These are phyloP conservation scores for Dioszegia crocea DNA, from an alignment of 768 basidiomycete genomes.

Conservation along the genomic window DNA sequence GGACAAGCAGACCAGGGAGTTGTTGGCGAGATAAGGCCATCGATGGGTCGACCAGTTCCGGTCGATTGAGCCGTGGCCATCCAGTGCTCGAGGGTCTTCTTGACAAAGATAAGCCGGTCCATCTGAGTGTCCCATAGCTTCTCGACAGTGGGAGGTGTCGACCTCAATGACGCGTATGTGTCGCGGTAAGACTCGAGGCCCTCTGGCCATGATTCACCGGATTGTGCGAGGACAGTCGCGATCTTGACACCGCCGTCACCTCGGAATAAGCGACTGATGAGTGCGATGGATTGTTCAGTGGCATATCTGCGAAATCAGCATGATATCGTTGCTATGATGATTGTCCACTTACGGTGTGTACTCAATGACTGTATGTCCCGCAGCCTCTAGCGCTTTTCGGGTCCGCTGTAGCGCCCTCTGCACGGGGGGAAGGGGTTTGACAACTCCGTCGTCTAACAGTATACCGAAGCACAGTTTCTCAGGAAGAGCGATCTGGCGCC, in stretches of 20 bases:
- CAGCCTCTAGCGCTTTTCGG: conserved; percentile 25
- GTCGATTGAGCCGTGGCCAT: conserved; percentile 15
- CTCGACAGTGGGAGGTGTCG: conserved; percentile 19
- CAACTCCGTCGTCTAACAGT: conserved; percentile 30
- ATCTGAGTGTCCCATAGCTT: conserved; percentile 29
- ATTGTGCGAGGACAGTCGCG: conserved; percentile 10
- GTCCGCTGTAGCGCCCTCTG: conserved; percentile 20
- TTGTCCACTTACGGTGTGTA: conserved; percentile 20
- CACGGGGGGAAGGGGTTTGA: conserved; percentile 33
- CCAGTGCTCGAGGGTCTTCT: conserved; percentile 27
- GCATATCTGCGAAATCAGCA: conserved; percentile 51
- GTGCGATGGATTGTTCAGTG: conserved; percentile 40
- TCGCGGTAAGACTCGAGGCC: conserved; percentile 20
- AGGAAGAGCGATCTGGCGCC: conserved; percentile 23
- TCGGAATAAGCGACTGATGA: conserved; percentile 21
- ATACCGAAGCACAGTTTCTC: conserved; percentile 31
- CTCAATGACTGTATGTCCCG: conserved; percentile 35
- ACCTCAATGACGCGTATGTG: conserved; percentile 11
- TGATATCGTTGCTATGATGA: not conserved
- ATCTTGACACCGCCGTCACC: conserved; percentile 35
- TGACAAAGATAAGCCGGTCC: conserved; percentile 18
- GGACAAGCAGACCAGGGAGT: conserved; percentile 60
- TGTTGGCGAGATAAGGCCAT: conserved; percentile 27
- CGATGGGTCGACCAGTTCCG: conserved; percentile 31
- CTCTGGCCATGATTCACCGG: conserved; percentile 22